Base-by-base conservation (phyloP, 495 filamentous ascomycete species). In the Parathielavia appendiculata region DNA sequence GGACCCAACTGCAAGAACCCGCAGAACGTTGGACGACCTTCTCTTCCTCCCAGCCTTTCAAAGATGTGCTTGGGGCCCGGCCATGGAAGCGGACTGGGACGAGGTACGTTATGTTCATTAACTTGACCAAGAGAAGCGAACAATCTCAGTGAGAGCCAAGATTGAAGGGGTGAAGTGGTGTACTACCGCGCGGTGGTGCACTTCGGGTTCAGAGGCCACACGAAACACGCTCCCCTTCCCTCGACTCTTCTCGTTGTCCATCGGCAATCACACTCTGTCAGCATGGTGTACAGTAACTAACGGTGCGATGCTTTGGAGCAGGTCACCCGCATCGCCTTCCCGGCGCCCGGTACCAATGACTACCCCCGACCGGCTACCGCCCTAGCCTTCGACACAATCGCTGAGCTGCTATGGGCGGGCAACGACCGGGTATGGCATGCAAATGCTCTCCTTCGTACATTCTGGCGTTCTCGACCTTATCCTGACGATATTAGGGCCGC, bases 361-460 rank as follows among this genome's bases (percentile, higher is more conserved):
- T 66, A 84, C 61, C 78, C 85, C 4, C 83, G 86, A n/a, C 79
- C 83, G 45, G 82, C 84, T 54, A 83, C 85, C 6, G 82, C 89
- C 11, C 73, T 95, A 60, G 86, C 89, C 22, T 97, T 97, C 67
- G 93, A 99, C 68, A 86, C 85, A 57, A 77, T 81, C 44, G 85
- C 92, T 68, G 93, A 97, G 71, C 81, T 97, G 34, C 70, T 97
- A 59, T 98, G 95, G 93, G 81, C 83, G 11, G 93, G 93, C 13
- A 92, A 91, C 71, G 88, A 91, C 75, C 88, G 84, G 78, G 91
- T 95, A 75, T 74, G 85, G 66, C 40, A 9, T 12, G 13, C 35
- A 4, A 16, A 51, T 2, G 0, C 23, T 46, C 34, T 7, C 8
- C 12, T 17, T 17, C 61, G 34, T 44, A 13, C 56, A 45, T 36